Percentiles rank a stretch among this genome's conserved stretches.
Evolutionary conservation across 2,329 filamentous ascomycete species (phyloP).

Genomic region (Thelonectria discophora): DNA sequence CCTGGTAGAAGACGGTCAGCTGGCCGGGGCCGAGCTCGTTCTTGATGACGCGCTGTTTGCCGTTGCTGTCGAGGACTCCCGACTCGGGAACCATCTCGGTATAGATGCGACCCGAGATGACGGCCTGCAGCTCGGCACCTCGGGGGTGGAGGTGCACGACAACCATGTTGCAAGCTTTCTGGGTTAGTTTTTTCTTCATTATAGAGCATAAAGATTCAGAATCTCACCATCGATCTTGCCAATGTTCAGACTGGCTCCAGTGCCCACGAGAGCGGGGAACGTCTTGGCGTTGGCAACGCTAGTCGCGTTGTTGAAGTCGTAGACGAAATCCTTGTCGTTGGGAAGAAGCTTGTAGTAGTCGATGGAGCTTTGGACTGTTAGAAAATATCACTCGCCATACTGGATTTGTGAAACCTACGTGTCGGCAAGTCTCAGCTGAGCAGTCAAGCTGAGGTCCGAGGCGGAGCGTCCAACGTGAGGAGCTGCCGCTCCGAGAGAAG

Average conservation of each 20-base stretch:
- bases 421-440: constrained; percentile 52
- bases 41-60: constrained; percentile 53
- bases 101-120: constrained; percentile 57
- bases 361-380: constrained; percentile 43
- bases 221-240: constrained; percentile 55
- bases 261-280: constrained; percentile 65
- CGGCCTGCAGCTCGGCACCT: constrained; percentile 61
- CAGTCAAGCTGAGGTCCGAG: constrained; percentile 45
- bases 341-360: constrained; percentile 56
- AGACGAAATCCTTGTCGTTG: constrained; percentile 54
- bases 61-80: constrained; percentile 50
- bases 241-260: constrained; percentile 59
- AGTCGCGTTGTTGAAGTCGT: constrained; percentile 56
- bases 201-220: no score
- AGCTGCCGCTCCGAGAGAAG: constrained; percentile 44
- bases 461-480: constrained; percentile 27
- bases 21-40: constrained; percentile 53
- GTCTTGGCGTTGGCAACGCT: constrained; percentile 62
- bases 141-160: constrained; percentile 65
- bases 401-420: constrained; percentile 39
- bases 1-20: constrained; percentile 64
- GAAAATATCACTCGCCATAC: constrained; percentile 14
- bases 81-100: constrained; percentile 64
- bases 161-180: constrained; percentile 61
- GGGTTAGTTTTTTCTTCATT: background rate